These are phyloP conservation scores for Leptodermis oblonga DNA, from an alignment of 257 asterid species.

Conservation along the genomic window DNA sequence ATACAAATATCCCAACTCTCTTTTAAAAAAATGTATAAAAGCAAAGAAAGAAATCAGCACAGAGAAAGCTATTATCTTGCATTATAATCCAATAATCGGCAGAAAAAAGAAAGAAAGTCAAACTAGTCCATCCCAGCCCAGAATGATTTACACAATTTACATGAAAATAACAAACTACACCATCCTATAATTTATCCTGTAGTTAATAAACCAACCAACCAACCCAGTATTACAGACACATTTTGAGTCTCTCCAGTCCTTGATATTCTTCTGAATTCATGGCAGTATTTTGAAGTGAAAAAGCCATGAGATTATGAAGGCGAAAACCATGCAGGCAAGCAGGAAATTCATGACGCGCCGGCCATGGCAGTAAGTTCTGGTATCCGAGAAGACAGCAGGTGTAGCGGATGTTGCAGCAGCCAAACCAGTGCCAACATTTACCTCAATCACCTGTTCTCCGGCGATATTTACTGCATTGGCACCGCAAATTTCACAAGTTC, in stretches of 20 bases:
- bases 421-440: conserved; percentile 13
- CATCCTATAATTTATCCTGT: background rate
- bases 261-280: conserved; percentile 14
- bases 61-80: background rate
- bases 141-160: conserved; percentile 9
- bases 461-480: conserved; percentile 35
- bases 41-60: too few relatives aligned
- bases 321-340: conserved; percentile 48
- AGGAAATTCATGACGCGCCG: conserved; percentile 46
- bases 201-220: background rate
- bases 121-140: conserved; percentile 1
- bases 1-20: too few relatives aligned
- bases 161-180: conserved; percentile 4
- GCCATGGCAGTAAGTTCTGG: conserved; percentile 36
- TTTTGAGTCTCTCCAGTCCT: background rate
- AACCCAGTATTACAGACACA: conserved; percentile 17
- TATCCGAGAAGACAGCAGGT: conserved; percentile 25
- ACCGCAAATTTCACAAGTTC: conserved; percentile 51
- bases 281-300: conserved; percentile 43
- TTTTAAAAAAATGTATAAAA: too few relatives aligned
- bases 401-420: conserved; percentile 21
- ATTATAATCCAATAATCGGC: background rate
- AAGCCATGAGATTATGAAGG: conserved; percentile 52
- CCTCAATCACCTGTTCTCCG: conserved; percentile 33
- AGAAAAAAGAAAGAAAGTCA: background rate